Percentiles rank a stretch among this genome's conserved stretches.
phyloP scores from a whole-genome alignment of 306 rosid species.

The Lagenaria siceraria region DNA sequence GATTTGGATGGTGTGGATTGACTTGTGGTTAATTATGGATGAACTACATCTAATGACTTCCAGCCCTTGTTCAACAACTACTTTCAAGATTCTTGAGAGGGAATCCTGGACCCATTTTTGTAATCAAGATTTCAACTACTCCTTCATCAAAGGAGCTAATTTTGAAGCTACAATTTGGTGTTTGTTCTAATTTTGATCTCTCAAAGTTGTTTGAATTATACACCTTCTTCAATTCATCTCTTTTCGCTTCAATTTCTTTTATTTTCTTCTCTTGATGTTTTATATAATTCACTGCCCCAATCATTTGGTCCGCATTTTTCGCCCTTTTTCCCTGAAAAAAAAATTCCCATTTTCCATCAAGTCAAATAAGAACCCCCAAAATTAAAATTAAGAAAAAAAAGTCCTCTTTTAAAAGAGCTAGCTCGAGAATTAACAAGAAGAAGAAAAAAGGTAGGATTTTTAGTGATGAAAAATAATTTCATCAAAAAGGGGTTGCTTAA shows the following conservation, averaged over 20 bases:
- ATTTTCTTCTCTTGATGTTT: slow-evolving; percentile 32
- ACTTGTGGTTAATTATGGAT: slow-evolving; percentile 21
- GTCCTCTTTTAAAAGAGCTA: neutral
- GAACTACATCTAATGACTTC: slow-evolving; percentile 28
- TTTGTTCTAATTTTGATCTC: neutral
- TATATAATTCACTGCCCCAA: slow-evolving; percentile 50
- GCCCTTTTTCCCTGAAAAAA: slow-evolving; percentile 96
- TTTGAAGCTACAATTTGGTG: neutral
- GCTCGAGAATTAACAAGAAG: no score
- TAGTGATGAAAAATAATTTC: neutral
- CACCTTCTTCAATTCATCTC: slow-evolving; percentile 31
- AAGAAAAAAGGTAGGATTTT: neutral
- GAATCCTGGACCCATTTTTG: slow-evolving; percentile 11
- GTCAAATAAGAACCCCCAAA: no score
- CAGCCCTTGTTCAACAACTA: slow-evolving; percentile 25
- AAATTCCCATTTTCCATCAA: no score
- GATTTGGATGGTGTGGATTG: slow-evolving; percentile 28
- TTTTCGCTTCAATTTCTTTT: slow-evolving; percentile 25
- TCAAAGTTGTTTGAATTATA: neutral
- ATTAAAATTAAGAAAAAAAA: neutral
- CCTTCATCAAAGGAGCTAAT: neutral
- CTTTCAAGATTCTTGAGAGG: slow-evolving; percentile 22
- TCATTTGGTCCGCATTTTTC: slow-evolving; percentile 46
- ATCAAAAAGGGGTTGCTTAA: neutral
- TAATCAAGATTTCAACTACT: slow-evolving; percentile 25